Evolutionary conservation across 371 early-diverging fungal genomes (phyloP), one percentile per base, ranked within the genome.

Genomic region (Mucor sp.): DNA sequence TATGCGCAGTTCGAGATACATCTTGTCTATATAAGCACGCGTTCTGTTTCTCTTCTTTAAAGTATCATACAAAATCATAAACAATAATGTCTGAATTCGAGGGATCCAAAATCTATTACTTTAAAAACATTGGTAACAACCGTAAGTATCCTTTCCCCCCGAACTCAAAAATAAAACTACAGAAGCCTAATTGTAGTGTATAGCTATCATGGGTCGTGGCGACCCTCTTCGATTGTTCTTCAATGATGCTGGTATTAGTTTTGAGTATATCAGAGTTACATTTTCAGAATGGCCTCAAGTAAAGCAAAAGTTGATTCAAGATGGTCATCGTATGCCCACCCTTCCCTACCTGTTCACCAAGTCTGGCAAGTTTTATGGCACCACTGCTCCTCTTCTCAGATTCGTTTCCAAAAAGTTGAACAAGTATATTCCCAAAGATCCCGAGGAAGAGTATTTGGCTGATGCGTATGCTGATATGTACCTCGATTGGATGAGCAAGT

Each of bases 191-290:
- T 23, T 37, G 37, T 12, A 33, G n/a, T 44, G n/a, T 19, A 14
- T 59, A 70, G 69, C 50, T 27, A 65, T 50, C 8, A 17, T 57
- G 21, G 77, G 74, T 14, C 67, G 71, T 63, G 78, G 75, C 50
- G 78, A 75, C 21, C 14, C 35, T 17, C 17, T 75, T 3, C 68
- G 68, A 11, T 62, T 75, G 21, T 58, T 78, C 12, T 65, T 78
- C 21, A 55, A 72, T 44, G 78, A 78, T 39, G 70, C 75, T 27
- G 73, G 73, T n/a, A 47, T 68, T n/a, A 41, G 65, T 0, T 66
- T 72, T 21, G 71, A 75, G 28, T 78, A 73, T 37, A 28, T 65
- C 8, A 61, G 67, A 35, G 19, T 50, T 6, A 59, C 44, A 4
- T 12, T 21, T 25, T 67, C 59, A 19, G 58, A 70, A 21, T 75